Base-by-base conservation (phyloP, 306 rosid genomes). In the Vigna angularis region DNA sequence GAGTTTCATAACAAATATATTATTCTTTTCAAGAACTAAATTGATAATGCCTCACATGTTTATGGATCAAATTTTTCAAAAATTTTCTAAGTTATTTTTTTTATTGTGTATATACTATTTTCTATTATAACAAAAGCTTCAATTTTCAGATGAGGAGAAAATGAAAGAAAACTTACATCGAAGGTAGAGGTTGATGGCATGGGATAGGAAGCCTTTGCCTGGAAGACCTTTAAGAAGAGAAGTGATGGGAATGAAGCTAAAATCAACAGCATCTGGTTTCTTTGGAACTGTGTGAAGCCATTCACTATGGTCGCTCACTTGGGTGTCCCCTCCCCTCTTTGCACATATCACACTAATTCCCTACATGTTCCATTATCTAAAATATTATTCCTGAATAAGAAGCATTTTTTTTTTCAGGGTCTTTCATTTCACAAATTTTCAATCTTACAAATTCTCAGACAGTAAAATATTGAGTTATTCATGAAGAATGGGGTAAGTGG, bases 111-210 rank as follows among this genome's bases (percentile, higher is more conserved):
- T 8, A 2, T 8, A 7, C 45, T 8, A 1, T 6, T 6, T 6
- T 36, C 8, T 36, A 6, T 36, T 6, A 36, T 36, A 6, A 40
- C 9, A 40, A 40, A 40, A 40, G 8, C 11, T 40, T 40, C 2
- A 40, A 7, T 8, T n/a, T 73, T 56, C 4, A 17, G 16, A 17
- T 12, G n/a, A 28, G 73, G 58, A 53, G 6, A 45, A 30, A 30
- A 48, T 26, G 40, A 78, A 59, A 68, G 56, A 49, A 73, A 82
- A 34, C 28, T 44, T 88, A 95, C 98, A 91, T 75, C 99, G 66
- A 68, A 93, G 96, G 75, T 95, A 95, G 58, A 95, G 98, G 75
- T 93, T 95, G 83, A 95, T 91, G 83, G 98, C 98, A 83, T 93
- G 97, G 22, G 94, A 87, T 1, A 95, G 79, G 81, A 95, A 87